These are phyloP conservation scores for Talaromyces verruculosus DNA, from an alignment of 2,329 filamentous ascomycete genomes.

Conservation along the genomic window DNA sequence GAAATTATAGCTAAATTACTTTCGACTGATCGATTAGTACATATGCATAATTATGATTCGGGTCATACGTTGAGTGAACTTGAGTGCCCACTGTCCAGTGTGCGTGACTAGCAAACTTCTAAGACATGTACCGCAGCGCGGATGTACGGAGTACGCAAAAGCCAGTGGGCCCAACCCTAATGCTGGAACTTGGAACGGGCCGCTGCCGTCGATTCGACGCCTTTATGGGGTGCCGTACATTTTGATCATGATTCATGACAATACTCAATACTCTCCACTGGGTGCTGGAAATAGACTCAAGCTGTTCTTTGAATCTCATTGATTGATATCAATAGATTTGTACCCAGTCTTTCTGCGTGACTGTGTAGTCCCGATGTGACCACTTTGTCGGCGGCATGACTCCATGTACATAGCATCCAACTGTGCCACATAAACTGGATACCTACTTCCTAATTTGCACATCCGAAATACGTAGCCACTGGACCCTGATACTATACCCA, in stretches of 20 bases:
- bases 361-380: background rate
- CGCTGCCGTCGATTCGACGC: background rate
- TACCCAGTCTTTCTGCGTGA: background rate
- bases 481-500: background rate
- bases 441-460: background rate
- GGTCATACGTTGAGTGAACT: background rate
- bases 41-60: background rate
- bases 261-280: background rate
- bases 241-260: background rate
- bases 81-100: background rate
- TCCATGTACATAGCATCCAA: background rate
- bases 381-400: background rate
- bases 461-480: background rate
- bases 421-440: background rate
- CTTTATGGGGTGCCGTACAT: background rate
- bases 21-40: background rate
- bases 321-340: background rate
- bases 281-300: background rate
- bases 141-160: background rate
- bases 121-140: background rate
- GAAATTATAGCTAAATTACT: background rate
- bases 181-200: slow-evolving; percentile 1
- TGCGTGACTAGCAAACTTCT: background rate
- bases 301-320: background rate
- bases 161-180: background rate